phyloP scores from a whole-genome alignment of 139 green algal species.

The Coccomyxa sp. region DNA sequence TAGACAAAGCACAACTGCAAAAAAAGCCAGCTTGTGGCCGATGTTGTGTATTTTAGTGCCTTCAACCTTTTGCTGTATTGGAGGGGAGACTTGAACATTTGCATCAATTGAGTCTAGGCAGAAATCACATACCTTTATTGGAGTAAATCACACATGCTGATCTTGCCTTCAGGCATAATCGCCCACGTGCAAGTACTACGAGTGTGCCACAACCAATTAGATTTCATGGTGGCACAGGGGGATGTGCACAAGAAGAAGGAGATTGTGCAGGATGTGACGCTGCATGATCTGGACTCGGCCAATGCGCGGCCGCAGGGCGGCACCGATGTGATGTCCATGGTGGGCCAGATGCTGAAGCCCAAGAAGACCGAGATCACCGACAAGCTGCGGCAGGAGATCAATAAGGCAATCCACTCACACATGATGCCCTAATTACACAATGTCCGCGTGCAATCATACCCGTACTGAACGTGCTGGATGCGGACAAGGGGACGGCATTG shows the following conservation, averaged over 20 bases:
- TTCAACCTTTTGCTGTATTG: no score
- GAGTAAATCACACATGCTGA: no score
- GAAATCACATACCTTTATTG: no score
- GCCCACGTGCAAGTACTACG: no score
- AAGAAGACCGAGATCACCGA: conserved; percentile 99
- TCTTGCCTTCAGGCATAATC: no score
- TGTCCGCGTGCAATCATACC: no score
- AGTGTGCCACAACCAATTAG: no score
- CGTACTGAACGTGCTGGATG: neutral
- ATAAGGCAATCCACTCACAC: conserved; percentile 65
- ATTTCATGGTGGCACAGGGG: conserved; percentile 51
- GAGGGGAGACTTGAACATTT: no score
- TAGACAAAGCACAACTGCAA: no score
- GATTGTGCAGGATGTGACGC: conserved; percentile 98
- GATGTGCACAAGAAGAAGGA: conserved; percentile 99
- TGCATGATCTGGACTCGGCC: conserved; percentile 96
- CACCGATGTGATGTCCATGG: conserved; percentile 91
- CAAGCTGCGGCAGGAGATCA: conserved; percentile 97
- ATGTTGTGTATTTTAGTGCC: no score
- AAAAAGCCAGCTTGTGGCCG: no score
- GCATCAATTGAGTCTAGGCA: no score
- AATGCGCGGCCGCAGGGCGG: conserved; percentile 91
- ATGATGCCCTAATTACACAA: neutral
- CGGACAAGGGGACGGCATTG: neutral
- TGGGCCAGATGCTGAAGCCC: conserved; percentile 93